phyloP scores from a whole-genome alignment of 306 rosid species.

The Begonia masoniana region DNA sequence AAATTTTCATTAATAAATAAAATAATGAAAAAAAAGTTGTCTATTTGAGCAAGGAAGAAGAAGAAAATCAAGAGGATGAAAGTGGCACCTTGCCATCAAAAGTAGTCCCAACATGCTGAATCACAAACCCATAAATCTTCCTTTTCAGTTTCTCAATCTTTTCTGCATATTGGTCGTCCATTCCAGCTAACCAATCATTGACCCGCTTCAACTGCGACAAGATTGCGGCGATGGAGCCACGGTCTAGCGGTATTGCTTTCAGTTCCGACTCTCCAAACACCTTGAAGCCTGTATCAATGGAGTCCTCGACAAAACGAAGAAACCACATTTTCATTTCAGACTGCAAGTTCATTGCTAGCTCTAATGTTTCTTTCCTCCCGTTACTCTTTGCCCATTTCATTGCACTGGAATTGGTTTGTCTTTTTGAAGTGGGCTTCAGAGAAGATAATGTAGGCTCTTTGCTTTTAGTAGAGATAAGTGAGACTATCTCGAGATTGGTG shows the following conservation, averaged over 20 bases:
- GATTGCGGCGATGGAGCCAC: slow-evolving; percentile 74
- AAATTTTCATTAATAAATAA: too few relatives aligned
- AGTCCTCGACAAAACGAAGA: slow-evolving; percentile 72
- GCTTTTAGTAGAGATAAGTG: slow-evolving; percentile 39
- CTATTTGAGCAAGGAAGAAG: too few relatives aligned
- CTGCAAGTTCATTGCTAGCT: slow-evolving; percentile 41
- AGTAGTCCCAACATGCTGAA: slow-evolving; percentile 89
- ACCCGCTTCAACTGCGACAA: slow-evolving; percentile 83
- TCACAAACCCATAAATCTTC: slow-evolving; percentile 86
- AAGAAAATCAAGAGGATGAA: too few relatives aligned
- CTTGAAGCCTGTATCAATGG: slow-evolving; percentile 75
- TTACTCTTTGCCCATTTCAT: slow-evolving; percentile 49
- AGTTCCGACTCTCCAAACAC: slow-evolving; percentile 45
- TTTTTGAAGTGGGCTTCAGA: slow-evolving; percentile 32
- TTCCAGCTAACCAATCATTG: slow-evolving; percentile 76
- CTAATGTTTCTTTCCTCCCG: slow-evolving; percentile 63
- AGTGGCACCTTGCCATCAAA: too few relatives aligned
- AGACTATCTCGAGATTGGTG: slow-evolving; percentile 75
- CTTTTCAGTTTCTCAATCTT: slow-evolving; percentile 72
- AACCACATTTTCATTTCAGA: slow-evolving; percentile 89
- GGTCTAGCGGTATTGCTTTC: slow-evolving; percentile 53
- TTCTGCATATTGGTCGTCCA: slow-evolving; percentile 30
- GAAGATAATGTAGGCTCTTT: slow-evolving; percentile 26
- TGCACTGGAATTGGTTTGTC: slow-evolving; percentile 20
- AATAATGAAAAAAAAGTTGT: too few relatives aligned